Base-by-base conservation (phyloP, 768 basidiomycete species). In the Auricularia sp. region DNA sequence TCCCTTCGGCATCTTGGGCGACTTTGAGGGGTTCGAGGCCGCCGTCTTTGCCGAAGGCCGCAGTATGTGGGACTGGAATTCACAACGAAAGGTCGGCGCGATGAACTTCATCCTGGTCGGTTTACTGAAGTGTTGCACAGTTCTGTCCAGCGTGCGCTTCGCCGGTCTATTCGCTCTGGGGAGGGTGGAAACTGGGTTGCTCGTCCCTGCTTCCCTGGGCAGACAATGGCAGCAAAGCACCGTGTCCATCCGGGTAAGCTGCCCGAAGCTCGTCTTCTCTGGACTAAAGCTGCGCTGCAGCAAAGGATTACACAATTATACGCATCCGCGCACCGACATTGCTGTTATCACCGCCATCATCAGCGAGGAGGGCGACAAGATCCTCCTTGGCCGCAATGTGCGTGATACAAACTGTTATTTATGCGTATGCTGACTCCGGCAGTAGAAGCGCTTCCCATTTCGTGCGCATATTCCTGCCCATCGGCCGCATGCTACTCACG, bases 111-210 rank as follows among this genome's bases (percentile, higher is more conserved):
- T 62, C 58, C 21, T 45, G 39, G 21, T 33, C 44, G 13, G 61
- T 2, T 21, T 61, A 64, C 34, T 62, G 39, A 58, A 58, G 14
- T 29, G 29, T 29, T 11, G 16, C n/a, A 3, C 67, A 94, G 92
- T 95, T 92, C 73, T 98, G 96, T 72, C 83, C 95, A 0, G 87
- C 84, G 0, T 98, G 96, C 73, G 94, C 94, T 3, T 83, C 87
- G 0, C 81, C 82, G 2, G 83, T 86, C 0, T 90, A 92, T 70
- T 90, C 92, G 0, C 79, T 92, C 69, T 98, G 96, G 96, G 94
- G 85, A 3, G 96, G 96, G 0, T 99, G 94, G 95, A 99, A 99
- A 75, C 76, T 94, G 1, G 81, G 83, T 3, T 99, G 96, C 74
- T 78, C 82, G 5, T 82, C 89, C 0, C 73, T 91, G 34, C 74